phyloP scores from a whole-genome alignment of 108 stramenopile genomes.

The Nitzschia sp. region DNA sequence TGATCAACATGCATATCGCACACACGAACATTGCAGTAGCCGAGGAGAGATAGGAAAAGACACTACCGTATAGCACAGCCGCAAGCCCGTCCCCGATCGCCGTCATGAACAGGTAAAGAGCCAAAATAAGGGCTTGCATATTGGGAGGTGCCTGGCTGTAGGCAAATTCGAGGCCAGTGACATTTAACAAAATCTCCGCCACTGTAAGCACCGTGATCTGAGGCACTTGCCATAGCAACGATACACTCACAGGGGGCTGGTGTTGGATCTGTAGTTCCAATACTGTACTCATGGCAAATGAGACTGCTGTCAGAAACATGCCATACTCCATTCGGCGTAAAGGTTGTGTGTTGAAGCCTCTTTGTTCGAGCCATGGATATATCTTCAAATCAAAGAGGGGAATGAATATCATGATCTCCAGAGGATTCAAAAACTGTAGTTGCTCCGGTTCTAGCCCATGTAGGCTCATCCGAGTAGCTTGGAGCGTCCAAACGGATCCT shows the following conservation, averaged over 20 bases:
- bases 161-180: slow-evolving; percentile 65
- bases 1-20: slow-evolving; percentile 42
- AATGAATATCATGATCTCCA: slow-evolving; percentile 62
- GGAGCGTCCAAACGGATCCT: slow-evolving; percentile 66
- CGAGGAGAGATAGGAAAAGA: slow-evolving; percentile 30
- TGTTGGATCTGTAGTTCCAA: slow-evolving; percentile 50
- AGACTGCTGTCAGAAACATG: slow-evolving; percentile 53
- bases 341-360: slow-evolving; percentile 35
- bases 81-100: slow-evolving; percentile 65
- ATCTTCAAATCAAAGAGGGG: slow-evolving; percentile 61
- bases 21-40: slow-evolving; percentile 31
- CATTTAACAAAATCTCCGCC: slow-evolving; percentile 61
- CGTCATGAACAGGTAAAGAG: slow-evolving; percentile 51
- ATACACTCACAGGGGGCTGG: slow-evolving; percentile 11
- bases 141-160: slow-evolving; percentile 55
- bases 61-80: slow-evolving; percentile 41
- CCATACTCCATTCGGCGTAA: slow-evolving; percentile 64
- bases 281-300: slow-evolving; percentile 50
- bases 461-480: slow-evolving; percentile 54
- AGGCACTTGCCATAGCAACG: slow-evolving; percentile 68
- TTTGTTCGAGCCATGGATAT: slow-evolving; percentile 53
- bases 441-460: slow-evolving; percentile 65
- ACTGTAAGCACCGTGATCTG: slow-evolving; percentile 65
- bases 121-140: slow-evolving; percentile 48
- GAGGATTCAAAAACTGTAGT: slow-evolving; percentile 57